Percentiles rank a stretch among this genome's conserved stretches.
phyloP scores from a whole-genome alignment of 2,329 filamentous ascomycete genomes.

The Aspergillus sp. region DNA sequence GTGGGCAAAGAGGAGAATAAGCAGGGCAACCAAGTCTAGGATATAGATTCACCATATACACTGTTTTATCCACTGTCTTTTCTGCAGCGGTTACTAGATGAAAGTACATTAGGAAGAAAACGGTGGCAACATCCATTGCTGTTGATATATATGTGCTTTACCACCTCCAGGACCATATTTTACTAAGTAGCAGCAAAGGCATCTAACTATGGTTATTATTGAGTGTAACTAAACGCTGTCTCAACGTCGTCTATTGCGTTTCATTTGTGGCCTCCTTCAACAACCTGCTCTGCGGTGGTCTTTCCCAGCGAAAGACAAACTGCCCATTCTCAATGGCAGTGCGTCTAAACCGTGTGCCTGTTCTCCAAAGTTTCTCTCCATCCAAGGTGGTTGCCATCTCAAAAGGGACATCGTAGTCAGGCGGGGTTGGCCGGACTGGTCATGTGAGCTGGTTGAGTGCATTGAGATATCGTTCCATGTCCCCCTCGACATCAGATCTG shows the following conservation, averaged over 20 bases:
- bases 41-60: too few relatives aligned
- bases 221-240: not conserved
- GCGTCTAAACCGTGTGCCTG: constrained; percentile 4
- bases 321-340: constrained; percentile 11
- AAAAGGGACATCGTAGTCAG: constrained; percentile 13
- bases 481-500: constrained; percentile 3
- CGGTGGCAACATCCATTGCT: too few relatives aligned
- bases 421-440: constrained; percentile 8
- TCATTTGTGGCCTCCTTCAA: constrained; percentile 5
- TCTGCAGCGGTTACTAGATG: too few relatives aligned
- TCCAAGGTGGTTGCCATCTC: constrained; percentile 6
- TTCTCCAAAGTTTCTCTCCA: constrained; percentile 8
- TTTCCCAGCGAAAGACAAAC: constrained; percentile 16
- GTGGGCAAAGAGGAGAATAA: not conserved
- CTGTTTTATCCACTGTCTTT: too few relatives aligned
- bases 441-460: constrained; percentile 11
- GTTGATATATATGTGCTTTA: too few relatives aligned
- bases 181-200: too few relatives aligned
- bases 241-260: not conserved
- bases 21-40: not conserved
- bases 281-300: constrained; percentile 10
- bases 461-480: constrained; percentile 14
- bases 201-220: not conserved
- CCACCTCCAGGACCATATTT: too few relatives aligned
- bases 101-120: too few relatives aligned